Base-by-base conservation (phyloP, 306 rosid species). In the Betula pendula region DNA sequence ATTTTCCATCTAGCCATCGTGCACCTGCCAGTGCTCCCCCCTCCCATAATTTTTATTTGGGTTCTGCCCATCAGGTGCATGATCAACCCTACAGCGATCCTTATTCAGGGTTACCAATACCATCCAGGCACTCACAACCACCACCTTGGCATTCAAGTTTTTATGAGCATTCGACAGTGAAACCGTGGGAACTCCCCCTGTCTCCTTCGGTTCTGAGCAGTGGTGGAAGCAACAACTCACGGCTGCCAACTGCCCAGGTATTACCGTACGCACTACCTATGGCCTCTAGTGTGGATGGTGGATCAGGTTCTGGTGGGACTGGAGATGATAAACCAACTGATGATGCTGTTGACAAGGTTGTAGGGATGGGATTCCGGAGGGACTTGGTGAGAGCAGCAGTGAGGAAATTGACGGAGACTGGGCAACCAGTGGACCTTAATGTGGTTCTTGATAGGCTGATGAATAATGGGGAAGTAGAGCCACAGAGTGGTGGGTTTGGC, bases 321-420 rank as follows among this genome's bases (percentile, higher is more conserved):
- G 66, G 77, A 58, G 77, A 63, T 40, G 77, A 74, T 19, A 6
- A 50, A 33, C 75, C 82, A 12, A 78, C 47, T 10, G 79, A 81
- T 52, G 87, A 81, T 70, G 85, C 81, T 76, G 42, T 81, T 74
- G 84, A 81, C n/a, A 71, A 81, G 51, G 84, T 82, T 59, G 90
- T 84, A 8, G 81, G 77, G 3, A 87, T 87, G 88, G 88, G 90
- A 74, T 87, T 87, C 58, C 80, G 83, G 65, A 84, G 88, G 74
- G 88, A 84, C 75, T 8, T 55, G 31, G 90, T 87, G 79, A 75
- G 76, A 81, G 85, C 83, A 29, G 70, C 86, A 17, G 87, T 82
- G 67, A 81, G 62, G 77, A 87, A 82, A 77, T 74, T 84, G 83
- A 59, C 84, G 0, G 83, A 82, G 80, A 80, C 80, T 74, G 86